phyloP scores from a whole-genome alignment of 2,329 filamentous ascomycete species.

The Emergomyces orientalis region DNA sequence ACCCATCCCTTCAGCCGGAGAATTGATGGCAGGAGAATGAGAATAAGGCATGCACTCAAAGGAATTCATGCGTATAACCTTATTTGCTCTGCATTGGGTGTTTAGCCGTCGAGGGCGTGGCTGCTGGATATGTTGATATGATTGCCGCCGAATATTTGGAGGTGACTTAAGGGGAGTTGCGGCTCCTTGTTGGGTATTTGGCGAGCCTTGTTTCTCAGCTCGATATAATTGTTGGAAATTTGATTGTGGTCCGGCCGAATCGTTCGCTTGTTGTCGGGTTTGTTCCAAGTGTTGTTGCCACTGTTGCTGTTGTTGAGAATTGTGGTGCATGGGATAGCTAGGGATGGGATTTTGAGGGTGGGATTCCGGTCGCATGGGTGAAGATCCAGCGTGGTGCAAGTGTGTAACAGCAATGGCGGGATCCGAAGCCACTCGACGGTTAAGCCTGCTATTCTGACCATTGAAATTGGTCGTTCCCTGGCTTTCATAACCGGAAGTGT shows the following conservation, averaged over 20 bases:
- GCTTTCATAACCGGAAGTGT: not conserved
- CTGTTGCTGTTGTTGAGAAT: not conserved
- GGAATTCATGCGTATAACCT: slow-evolving; percentile 1
- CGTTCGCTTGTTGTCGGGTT: not conserved
- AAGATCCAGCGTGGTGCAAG: not conserved
- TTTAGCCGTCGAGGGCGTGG: not conserved
- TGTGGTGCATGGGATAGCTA: not conserved
- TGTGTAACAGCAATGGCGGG: not conserved
- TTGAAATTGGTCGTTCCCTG: not conserved
- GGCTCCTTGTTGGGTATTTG: not conserved
- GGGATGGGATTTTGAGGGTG: not conserved
- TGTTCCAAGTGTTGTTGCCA: not conserved
- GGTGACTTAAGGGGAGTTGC: not conserved
- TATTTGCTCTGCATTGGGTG: not conserved
- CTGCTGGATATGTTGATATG: not conserved
- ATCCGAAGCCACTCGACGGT: not conserved
- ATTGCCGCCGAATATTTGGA: not conserved
- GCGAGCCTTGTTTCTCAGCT: not conserved
- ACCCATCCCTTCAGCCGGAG: not conserved
- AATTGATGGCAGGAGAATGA: not conserved
- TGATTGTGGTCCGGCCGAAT: not conserved
- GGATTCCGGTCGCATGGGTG: not conserved
- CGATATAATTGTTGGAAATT: not conserved
- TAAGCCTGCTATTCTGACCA: not conserved
- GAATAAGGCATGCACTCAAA: not conserved